phyloP scores from a whole-genome alignment of 257 asterid species.

The Hygrophila difformis region DNA sequence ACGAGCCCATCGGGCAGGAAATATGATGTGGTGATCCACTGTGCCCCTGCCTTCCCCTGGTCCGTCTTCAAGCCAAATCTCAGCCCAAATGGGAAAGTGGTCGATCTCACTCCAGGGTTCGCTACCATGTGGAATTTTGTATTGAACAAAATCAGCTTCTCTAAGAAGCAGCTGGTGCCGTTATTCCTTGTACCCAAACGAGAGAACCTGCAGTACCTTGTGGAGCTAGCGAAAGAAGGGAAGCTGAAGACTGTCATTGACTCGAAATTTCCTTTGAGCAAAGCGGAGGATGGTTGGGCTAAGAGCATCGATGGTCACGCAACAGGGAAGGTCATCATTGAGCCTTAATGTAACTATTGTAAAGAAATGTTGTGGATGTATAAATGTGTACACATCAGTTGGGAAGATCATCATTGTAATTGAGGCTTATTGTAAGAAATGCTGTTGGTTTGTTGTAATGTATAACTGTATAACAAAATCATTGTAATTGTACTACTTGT shows the following conservation, averaged over 20 bases:
- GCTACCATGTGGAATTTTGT: slow-evolving; percentile 47
- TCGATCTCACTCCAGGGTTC: slow-evolving; percentile 50
- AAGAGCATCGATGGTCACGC: slow-evolving; percentile 58
- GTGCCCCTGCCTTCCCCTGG: slow-evolving; percentile 47
- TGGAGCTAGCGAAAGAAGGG: slow-evolving; percentile 46
- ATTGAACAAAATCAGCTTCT: slow-evolving; percentile 37
- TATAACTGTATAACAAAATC: too few relatives aligned
- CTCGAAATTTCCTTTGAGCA: slow-evolving; percentile 41
- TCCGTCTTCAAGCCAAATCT: slow-evolving; percentile 44
- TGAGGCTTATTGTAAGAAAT: too few relatives aligned
- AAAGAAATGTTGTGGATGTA: not conserved
- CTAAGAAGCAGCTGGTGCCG: slow-evolving; percentile 45
- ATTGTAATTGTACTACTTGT: too few relatives aligned
- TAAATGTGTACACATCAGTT: too few relatives aligned
- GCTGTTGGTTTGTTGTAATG: too few relatives aligned
- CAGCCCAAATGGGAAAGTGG: slow-evolving; percentile 37
- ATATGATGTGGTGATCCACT: slow-evolving; percentile 55
- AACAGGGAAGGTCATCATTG: slow-evolving; percentile 45
- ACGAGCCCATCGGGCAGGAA: slow-evolving; percentile 59
- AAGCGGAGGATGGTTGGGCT: slow-evolving; percentile 56
- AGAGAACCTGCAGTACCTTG: slow-evolving; percentile 32
- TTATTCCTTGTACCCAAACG: slow-evolving; percentile 30
- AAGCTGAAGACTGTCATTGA: slow-evolving; percentile 40
- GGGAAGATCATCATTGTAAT: too few relatives aligned
- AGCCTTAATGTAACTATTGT: slow-evolving; percentile 16